A percentile compares a stretch with the other conserved stretches of the same genome.
Evolutionary conservation across 495 filamentous ascomycete genomes (phyloP).

Genomic region (Cercophora sp.): DNA sequence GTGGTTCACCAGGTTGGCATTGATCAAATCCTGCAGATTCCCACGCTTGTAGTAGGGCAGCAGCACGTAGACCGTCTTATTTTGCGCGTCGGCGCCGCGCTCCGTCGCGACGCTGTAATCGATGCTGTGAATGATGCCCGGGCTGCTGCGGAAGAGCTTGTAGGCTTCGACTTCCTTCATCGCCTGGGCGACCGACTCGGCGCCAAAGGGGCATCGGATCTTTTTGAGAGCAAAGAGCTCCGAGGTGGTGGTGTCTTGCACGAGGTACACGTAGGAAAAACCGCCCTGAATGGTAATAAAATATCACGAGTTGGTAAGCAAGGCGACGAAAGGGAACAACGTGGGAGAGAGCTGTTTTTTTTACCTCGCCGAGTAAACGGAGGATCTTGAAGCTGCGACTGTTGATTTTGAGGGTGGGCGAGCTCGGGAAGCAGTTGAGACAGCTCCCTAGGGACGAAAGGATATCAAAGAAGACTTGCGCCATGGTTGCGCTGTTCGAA

Average conservation of each 20-base stretch:
- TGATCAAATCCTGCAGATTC: slow-evolving; percentile 96
- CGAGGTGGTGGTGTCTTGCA: slow-evolving; percentile 78
- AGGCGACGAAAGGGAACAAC: neutral
- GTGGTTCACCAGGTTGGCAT: slow-evolving; percentile 96
- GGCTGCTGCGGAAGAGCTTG: slow-evolving; percentile 74
- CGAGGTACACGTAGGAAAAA: slow-evolving; percentile 97
- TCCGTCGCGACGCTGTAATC: slow-evolving; percentile 67
- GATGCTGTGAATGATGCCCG: slow-evolving; percentile 84
- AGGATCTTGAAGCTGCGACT: slow-evolving; percentile 92
- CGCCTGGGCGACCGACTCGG: slow-evolving; percentile 89
- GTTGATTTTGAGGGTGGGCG: slow-evolving; percentile 93
- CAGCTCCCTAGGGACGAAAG: slow-evolving; percentile 89
- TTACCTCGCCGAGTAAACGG: slow-evolving; percentile 68
- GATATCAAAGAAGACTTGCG: slow-evolving; percentile 81
- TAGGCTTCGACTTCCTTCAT: slow-evolving; percentile 97
- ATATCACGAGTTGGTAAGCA: neutral
- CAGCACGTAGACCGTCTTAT: slow-evolving; percentile 94
- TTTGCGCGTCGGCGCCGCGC: slow-evolving; percentile 53
- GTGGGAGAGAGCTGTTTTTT: neutral
- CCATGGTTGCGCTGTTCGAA: too few species aligned
- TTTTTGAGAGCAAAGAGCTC: slow-evolving; percentile 94
- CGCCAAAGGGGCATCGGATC: slow-evolving; percentile 93
- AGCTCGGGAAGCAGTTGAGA: slow-evolving; percentile 90
- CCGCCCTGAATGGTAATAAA: too few species aligned
- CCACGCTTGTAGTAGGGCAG: slow-evolving; percentile 92